Base-by-base conservation (phyloP, 2,329 filamentous ascomycete genomes). In the Clathrospora elynae region DNA sequence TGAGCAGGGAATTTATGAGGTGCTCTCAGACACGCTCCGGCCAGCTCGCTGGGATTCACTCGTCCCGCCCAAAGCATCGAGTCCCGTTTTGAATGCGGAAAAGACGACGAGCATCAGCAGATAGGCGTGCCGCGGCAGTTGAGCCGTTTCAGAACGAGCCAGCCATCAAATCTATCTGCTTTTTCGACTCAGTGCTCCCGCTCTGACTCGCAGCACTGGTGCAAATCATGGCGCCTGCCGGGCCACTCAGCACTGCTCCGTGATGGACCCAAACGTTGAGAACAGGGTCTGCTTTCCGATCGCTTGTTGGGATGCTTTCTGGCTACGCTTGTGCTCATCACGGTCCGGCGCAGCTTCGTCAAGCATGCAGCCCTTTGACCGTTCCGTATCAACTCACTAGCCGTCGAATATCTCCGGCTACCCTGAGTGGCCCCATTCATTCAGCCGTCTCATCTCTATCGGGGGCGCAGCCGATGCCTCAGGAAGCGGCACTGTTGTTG, bases 381-480 rank as follows among this genome's bases (percentile, higher is more conserved):
- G 57, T 49, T 62, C 59, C 51, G 53, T 62, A 60, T 60, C 59
- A 58, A 51, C 42, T 31, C 12, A 47, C n/a, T 53, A 50, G 40
- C 51, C 51, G 40, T 52, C 41, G 51, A 61, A 61, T 59, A 59
- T 62, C 60, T 68, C 66, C 66, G 66, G 42, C 31, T 20, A 29
- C 53, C 23, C 32, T 63, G 55, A 68, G 41, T 68, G 66, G 66
- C 50, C 44, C 48, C 35, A n/a, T 20, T 10, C 34, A 59, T 65
- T 66, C 59, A 64, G 62, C 63, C 65, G 63, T 64, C 58, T 57
- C 56, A 58, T 67, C 56, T 61, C 62, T 62, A 68, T 70, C 66
- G 62, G 62, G 59, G 55, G 45, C 52, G 51, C 58, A 59, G 61
- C 61, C 64, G 62, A 53, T 54, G 55, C 55, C 54, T 57, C 51